A percentile compares a stretch with the other conserved stretches of the same genome.
Evolutionary conservation across 129 eudicot species (phyloP).

Genomic region (Helianthus tuberosus): DNA sequence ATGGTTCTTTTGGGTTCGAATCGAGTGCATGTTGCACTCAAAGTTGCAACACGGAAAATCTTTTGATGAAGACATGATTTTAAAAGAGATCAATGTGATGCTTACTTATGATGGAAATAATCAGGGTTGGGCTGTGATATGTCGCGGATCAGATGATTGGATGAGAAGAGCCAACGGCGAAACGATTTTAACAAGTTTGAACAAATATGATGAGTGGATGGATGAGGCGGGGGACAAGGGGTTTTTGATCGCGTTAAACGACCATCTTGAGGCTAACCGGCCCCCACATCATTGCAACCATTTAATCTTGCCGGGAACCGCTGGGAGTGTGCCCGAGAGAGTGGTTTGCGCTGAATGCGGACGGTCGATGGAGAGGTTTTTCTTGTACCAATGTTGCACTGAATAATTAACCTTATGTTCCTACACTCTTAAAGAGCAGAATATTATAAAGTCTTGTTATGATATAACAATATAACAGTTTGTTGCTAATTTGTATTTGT

Average conservation of each 20-base stretch:
- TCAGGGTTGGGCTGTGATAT: constrained; percentile 66
- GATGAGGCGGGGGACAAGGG: constrained; percentile 32
- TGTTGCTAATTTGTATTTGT: constrained; percentile 5
- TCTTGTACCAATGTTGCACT: constrained; percentile 86
- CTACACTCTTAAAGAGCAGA: neutral
- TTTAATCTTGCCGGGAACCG: constrained; percentile 54
- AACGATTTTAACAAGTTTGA: constrained; percentile 39
- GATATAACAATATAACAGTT: neutral
- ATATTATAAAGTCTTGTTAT: constrained; percentile 13
- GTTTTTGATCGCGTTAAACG: constrained; percentile 48
- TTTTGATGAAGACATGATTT: constrained; percentile 50
- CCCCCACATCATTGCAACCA: constrained; percentile 69
- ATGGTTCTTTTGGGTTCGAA: constrained; percentile 90
- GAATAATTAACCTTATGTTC: constrained; percentile 29
- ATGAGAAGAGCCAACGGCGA: constrained; percentile 52
- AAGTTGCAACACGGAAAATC: constrained; percentile 62
- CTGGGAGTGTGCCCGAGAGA: constrained; percentile 52
- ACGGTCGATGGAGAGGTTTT: constrained; percentile 64
- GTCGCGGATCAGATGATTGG: constrained; percentile 45
- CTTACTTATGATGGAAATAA: constrained; percentile 66
- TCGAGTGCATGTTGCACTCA: constrained; percentile 81
- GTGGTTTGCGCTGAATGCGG: constrained; percentile 74
- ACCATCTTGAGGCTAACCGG: constrained; percentile 41
- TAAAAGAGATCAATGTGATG: constrained; percentile 62
- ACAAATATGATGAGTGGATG: constrained; percentile 45